Evolutionary conservation across 2,329 filamentous ascomycete genomes (phyloP).

Genomic region (Fusarium guadeloupense): DNA sequence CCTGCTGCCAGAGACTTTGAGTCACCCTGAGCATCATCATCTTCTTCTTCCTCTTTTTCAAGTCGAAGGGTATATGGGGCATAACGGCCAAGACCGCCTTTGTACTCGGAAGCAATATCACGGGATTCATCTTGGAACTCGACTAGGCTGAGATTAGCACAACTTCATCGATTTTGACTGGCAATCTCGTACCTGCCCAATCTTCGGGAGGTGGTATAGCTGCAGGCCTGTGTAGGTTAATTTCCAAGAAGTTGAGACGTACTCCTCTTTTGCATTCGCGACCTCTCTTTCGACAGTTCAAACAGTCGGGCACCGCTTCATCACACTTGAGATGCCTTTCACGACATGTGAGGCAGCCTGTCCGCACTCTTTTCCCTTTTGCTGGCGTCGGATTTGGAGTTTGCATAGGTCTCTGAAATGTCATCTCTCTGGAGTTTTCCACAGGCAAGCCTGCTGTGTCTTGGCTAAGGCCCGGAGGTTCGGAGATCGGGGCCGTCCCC

Average conservation of each 20-base stretch:
- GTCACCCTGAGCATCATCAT: neutral
- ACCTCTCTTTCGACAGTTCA: constrained; percentile 90
- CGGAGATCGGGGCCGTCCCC: constrained; percentile 7
- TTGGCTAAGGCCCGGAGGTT: constrained; percentile 16
- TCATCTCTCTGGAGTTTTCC: constrained; percentile 26
- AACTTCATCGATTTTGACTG: neutral
- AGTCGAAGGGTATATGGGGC: constrained; percentile 48
- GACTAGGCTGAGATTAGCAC: constrained; percentile 55
- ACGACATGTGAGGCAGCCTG: constrained; percentile 89
- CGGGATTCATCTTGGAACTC: constrained; percentile 89
- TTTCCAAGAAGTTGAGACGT: constrained; percentile 91
- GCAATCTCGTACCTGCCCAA: constrained; percentile 40
- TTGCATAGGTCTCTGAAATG: constrained; percentile 7
- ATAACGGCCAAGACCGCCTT: constrained; percentile 80
- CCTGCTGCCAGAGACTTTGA: neutral
- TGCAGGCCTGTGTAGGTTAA: constrained; percentile 74
- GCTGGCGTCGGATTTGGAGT: constrained; percentile 20
- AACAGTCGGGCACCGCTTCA: constrained; percentile 69
- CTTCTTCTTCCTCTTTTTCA: neutral
- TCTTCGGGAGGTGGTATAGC: constrained; percentile 48
- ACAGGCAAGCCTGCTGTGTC: constrained; percentile 1
- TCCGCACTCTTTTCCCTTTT: constrained; percentile 80
- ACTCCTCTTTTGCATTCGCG: constrained; percentile 86
- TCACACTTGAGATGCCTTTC: constrained; percentile 93
- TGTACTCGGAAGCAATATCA: constrained; percentile 89